Evolutionary conservation across 768 basidiomycete species (phyloP), one percentile per base, ranked within the genome.

Genomic region (Coprinellus aureogranulatus): DNA sequence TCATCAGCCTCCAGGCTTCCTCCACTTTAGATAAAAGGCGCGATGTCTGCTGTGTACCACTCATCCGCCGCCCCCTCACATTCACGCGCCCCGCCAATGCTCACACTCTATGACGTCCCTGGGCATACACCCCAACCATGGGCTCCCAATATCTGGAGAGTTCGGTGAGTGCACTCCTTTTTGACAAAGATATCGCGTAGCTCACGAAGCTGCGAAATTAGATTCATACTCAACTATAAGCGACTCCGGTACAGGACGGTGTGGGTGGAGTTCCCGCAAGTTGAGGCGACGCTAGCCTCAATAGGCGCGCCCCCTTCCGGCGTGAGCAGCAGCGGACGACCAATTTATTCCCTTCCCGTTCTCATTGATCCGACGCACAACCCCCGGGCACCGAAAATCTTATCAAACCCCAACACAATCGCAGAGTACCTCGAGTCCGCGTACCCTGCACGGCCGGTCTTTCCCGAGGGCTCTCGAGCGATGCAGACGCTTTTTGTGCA

Each of bases 171-270:
- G 16, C 37, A 40, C 11, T 14, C 34, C 28, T 59, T 9, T 16
- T 18, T 11, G 16, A 11, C n/a, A n/a, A n/a, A n/a, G n/a, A n/a
- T n/a, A 28, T 12, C 37, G 23, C 44, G 28, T 20, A 16, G n/a
- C 27, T 53, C 30, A 34, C 16, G 34, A 34, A 6, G 34, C 34
- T 14, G 8, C 14, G n/a, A n/a, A 6, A 6, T 34, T 34, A 34
- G 88, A 47, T 81, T 89, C 51, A 83, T 89, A 44, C 74, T 91
- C n/a, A 91, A 91, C 66, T 90, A 81, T 66, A 90, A 91, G 65
- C 80, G 85, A 3, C 78, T 92, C 6, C 81, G 77, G 0, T 88
- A 90, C 65, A 79, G 78, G 41, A 92, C 89, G 0, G 72, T 78
- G 25, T 90, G 86, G 86, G 74, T 91, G 20, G 85, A 90, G 31